Conservation (phyloP, 2,329 filamentous ascomycete species). For the Coniella lustricola region DNA sequence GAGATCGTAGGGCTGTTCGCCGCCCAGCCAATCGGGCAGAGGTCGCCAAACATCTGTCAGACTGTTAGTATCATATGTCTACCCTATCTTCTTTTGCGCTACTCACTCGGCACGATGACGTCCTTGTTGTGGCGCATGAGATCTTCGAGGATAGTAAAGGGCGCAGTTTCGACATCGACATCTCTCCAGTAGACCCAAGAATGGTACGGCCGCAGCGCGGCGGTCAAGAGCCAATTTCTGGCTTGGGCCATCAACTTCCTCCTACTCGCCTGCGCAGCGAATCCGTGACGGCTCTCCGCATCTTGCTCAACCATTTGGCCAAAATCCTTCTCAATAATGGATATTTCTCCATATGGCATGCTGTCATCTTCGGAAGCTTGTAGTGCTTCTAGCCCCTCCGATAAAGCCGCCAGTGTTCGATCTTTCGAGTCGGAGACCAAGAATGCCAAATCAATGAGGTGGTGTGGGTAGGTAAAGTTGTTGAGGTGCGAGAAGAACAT, state of each 20-base stretch:
- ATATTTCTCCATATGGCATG: conserved; percentile 89
- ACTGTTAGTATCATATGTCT: conserved; percentile 2
- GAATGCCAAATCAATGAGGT: conserved; percentile 93
- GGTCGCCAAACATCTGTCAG: conserved; percentile 89
- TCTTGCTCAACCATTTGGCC: conserved; percentile 97
- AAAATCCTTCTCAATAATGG: conserved; percentile 97
- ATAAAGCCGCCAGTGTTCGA: conserved; percentile 70
- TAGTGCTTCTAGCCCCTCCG: conserved; percentile 66
- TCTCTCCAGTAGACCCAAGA: conserved; percentile 99
- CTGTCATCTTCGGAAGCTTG: conserved; percentile 74
- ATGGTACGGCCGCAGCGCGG: conserved; percentile 86
- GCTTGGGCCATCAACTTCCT: conserved; percentile 98
- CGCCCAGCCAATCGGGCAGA: conserved; percentile 96
- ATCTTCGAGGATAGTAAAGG: conserved; percentile 93
- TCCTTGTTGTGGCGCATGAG: conserved; percentile 99
- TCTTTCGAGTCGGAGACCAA: conserved; percentile 97
- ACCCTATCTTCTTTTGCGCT: neutral
- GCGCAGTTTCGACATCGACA: conserved; percentile 95
- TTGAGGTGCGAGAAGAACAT: conserved; percentile 99
- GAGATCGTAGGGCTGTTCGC: conserved; percentile 95
- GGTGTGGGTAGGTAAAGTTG: conserved; percentile 96
- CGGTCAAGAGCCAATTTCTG: conserved; percentile 92
- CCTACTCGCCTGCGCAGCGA: conserved; percentile 87
- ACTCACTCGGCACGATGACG: conserved; percentile 94
- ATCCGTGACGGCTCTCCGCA: conserved; percentile 94